Evolutionary conservation across 192 early-diverging fungal genomes (phyloP).

Genomic region (Rhizoclosmatium sp.): DNA sequence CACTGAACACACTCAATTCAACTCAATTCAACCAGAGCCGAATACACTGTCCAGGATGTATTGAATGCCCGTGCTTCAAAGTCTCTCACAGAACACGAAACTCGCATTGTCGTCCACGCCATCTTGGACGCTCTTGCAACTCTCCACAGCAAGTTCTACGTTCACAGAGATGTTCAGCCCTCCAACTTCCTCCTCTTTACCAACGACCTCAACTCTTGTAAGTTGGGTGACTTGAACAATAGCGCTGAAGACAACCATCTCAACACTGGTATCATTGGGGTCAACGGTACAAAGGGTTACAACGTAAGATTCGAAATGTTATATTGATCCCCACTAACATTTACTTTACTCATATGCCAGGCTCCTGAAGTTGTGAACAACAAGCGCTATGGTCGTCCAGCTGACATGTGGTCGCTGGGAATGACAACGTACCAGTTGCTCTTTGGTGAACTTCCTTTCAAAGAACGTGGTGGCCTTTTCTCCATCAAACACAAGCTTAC

Average conservation of each 20-base stretch:
- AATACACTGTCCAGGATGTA: slow-evolving; percentile 15
- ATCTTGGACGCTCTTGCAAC: slow-evolving; percentile 20
- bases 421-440: slow-evolving; percentile 45
- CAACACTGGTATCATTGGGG: slow-evolving; percentile 38
- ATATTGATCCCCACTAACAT: too few relatives aligned
- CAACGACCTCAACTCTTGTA: slow-evolving; percentile 39
- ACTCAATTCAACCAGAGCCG: slow-evolving; percentile 1
- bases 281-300: slow-evolving; percentile 36
- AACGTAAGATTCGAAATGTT: too few relatives aligned
- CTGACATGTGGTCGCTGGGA: slow-evolving; percentile 53
- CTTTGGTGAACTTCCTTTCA: slow-evolving; percentile 43
- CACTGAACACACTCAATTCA: too few relatives aligned
- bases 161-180: slow-evolving; percentile 51
- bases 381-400: slow-evolving; percentile 47
- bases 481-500: neutral
- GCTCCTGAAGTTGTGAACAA: slow-evolving; percentile 54
- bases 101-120: slow-evolving; percentile 42
- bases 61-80: slow-evolving; percentile 15
- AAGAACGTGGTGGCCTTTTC: neutral
- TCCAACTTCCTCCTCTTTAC: slow-evolving; percentile 46
- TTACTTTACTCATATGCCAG: neutral
- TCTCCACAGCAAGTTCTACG: slow-evolving; percentile 38
- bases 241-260: slow-evolving; percentile 45
- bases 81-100: slow-evolving; percentile 41
- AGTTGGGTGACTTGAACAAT: slow-evolving; percentile 50